These are phyloP conservation scores for Trichosanthes cucumerina DNA, from an alignment of 306 rosid species.

Conservation along the genomic window DNA sequence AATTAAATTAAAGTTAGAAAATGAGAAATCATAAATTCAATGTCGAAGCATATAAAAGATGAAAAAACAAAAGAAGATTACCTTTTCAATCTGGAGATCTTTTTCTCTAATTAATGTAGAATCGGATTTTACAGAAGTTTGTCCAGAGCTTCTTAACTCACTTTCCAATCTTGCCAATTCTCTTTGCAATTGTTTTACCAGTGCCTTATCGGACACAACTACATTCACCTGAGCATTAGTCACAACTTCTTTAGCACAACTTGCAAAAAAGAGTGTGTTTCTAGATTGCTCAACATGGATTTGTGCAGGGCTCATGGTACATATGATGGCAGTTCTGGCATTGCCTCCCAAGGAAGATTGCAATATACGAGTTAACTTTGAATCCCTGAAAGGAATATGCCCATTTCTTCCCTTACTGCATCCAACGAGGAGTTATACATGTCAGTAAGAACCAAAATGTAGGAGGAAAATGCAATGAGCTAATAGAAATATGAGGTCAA, in stretches of 20 bases:
- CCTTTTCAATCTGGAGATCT: constrained; percentile 81
- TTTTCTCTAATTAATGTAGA: constrained; percentile 57
- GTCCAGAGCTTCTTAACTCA: constrained; percentile 52
- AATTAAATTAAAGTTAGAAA: no score
- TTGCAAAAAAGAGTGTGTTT: constrained; percentile 96
- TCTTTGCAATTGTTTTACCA: constrained; percentile 84
- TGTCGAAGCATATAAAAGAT: not conserved
- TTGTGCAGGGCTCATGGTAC: constrained; percentile 96
- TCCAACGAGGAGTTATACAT: constrained; percentile 13
- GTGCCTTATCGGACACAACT: constrained; percentile 86
- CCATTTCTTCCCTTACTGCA: constrained; percentile 97
- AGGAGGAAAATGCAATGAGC: not conserved
- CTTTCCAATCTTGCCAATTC: constrained; percentile 75
- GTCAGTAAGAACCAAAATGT: not conserved
- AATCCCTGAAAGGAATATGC: constrained; percentile 95
- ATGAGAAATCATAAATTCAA: not conserved
- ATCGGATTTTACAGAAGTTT: constrained; percentile 28
- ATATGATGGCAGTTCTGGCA: constrained; percentile 92
- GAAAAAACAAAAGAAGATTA: constrained; percentile 5
- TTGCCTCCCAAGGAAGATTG: constrained; percentile 98
- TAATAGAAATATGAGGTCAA: not conserved
- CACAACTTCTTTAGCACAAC: constrained; percentile 90
- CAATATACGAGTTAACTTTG: constrained; percentile 94
- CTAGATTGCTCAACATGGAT: constrained; percentile 88
- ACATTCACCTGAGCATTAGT: constrained; percentile 89